Evolutionary conservation across 1,284 basidiomycete species (phyloP).

Genomic region (Mycena citricolor): DNA sequence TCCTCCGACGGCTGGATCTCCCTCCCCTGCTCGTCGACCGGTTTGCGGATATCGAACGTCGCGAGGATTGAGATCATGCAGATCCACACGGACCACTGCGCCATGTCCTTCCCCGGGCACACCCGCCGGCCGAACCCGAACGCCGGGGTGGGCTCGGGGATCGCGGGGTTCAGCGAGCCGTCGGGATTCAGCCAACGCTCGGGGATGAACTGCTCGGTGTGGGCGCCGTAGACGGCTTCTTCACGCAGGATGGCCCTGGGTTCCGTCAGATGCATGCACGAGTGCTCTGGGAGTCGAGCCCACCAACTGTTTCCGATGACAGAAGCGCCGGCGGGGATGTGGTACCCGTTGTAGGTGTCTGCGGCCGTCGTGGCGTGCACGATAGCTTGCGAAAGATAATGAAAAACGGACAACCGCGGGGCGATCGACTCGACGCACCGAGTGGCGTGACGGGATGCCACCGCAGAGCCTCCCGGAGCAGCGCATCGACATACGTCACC

Average conservation of each 20-base stretch:
- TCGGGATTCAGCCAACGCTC: constrained; percentile 21
- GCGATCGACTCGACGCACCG: not conserved
- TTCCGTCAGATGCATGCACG: not conserved
- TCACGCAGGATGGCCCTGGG: constrained; percentile 24
- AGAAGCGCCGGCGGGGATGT: constrained; percentile 34
- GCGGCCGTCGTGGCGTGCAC: constrained; percentile 32
- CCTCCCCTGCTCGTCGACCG: constrained; percentile 9
- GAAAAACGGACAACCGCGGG: not conserved
- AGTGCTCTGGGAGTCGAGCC: constrained; percentile 1
- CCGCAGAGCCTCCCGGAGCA: constrained; percentile 8
- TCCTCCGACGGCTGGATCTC: constrained; percentile 8
- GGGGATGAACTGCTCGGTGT: constrained; percentile 22
- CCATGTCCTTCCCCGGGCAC: constrained; percentile 14
- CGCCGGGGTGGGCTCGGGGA: constrained; percentile 7
- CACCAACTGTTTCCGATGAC: constrained; percentile 38
- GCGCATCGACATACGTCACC: constrained; percentile 15
- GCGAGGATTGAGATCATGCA: constrained; percentile 34
- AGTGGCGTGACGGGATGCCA: constrained; percentile 11
- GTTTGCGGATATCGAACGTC: constrained; percentile 36
- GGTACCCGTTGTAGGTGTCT: constrained; percentile 34
- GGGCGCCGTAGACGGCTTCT: constrained; percentile 17
- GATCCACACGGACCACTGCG: constrained; percentile 31
- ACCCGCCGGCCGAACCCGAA: constrained; percentile 16
- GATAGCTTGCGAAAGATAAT: too few species aligned
- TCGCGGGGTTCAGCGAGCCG: constrained; percentile 13